Percentiles rank a stretch among this genome's conserved stretches.
phyloP scores from a whole-genome alignment of 1,139 yeast genomes.

The Taphrina confusa region DNA sequence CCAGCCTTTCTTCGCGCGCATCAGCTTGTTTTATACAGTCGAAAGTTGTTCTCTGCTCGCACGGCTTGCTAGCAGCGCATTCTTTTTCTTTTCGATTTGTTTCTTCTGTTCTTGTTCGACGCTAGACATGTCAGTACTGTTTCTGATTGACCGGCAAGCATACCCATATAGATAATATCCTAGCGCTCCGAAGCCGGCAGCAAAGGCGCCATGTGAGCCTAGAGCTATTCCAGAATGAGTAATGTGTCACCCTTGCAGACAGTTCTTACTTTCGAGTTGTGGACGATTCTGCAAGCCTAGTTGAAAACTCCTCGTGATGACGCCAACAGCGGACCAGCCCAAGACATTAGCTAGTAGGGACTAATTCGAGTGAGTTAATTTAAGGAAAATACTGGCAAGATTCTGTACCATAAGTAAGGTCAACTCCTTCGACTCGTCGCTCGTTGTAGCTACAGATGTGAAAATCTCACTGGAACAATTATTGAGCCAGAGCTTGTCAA shows the following conservation, averaged over 20 bases:
- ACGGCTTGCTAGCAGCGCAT: slow-evolving; percentile 21
- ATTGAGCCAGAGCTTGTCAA: too few relatives aligned
- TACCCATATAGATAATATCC: slow-evolving; percentile 32
- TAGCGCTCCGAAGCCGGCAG: slow-evolving; percentile 26
- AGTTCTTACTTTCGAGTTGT: slow-evolving; percentile 22
- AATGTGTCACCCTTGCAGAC: background rate
- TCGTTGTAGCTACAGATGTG: too few relatives aligned
- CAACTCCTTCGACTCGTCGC: too few relatives aligned
- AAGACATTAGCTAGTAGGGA: slow-evolving; percentile 23
- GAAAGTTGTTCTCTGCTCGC: slow-evolving; percentile 19
- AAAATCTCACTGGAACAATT: too few relatives aligned
- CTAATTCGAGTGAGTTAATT: background rate
- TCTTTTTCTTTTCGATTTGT: slow-evolving; percentile 33
- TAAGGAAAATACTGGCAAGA: background rate
- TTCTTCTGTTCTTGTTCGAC: slow-evolving; percentile 27
- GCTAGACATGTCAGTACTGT: background rate
- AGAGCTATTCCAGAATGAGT: too few relatives aligned
- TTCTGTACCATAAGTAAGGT: background rate
- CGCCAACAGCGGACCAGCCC: slow-evolving; percentile 33
- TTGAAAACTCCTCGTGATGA: slow-evolving; percentile 27
- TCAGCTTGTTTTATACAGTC: too few relatives aligned
- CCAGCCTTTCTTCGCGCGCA: too few relatives aligned
- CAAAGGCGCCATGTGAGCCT: slow-evolving; percentile 27
- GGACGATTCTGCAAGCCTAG: slow-evolving; percentile 26
- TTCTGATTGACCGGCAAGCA: background rate